These are phyloP conservation scores for Brassica cretica DNA, from an alignment of 345 rosid species.

Conservation along the genomic window DNA sequence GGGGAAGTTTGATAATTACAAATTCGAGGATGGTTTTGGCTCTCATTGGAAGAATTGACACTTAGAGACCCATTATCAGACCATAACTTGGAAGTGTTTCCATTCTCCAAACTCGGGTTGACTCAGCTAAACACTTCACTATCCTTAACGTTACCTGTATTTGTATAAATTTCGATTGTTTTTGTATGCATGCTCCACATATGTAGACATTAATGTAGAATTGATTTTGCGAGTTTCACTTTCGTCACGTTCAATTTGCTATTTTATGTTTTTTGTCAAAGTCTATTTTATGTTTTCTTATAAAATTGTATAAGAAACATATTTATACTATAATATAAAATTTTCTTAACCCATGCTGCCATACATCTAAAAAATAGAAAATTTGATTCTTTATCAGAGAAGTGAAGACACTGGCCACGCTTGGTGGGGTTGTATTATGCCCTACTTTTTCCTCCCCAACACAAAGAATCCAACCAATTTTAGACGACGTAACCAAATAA, in stretches of 20 bases:
- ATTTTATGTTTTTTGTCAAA: not conserved
- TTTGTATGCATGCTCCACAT: not conserved
- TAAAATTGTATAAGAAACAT: not conserved
- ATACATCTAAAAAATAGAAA: not conserved
- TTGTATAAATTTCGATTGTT: not conserved
- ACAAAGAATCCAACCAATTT: conserved; percentile 54
- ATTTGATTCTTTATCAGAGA: conserved; percentile 28
- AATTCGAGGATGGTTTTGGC: too few species aligned
- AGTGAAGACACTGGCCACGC: conserved; percentile 32
- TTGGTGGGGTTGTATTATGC: conserved; percentile 54
- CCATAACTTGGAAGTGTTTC: not conserved
- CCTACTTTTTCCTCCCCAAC: conserved; percentile 53
- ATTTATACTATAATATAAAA: not conserved
- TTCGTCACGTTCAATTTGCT: not conserved
- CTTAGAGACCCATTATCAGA: not conserved
- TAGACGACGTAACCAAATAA: conserved; percentile 11
- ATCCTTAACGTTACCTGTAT: not conserved
- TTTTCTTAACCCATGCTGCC: not conserved
- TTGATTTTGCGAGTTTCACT: not conserved
- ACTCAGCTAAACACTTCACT: not conserved
- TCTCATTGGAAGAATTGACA: too few species aligned
- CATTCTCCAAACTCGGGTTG: not conserved
- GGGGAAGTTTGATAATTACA: too few species aligned
- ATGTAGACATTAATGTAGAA: not conserved
- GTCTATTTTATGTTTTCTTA: not conserved